These are phyloP conservation scores for Tylopilus sp. DNA, from an alignment of 1,284 basidiomycete species.

Conservation along the genomic window DNA sequence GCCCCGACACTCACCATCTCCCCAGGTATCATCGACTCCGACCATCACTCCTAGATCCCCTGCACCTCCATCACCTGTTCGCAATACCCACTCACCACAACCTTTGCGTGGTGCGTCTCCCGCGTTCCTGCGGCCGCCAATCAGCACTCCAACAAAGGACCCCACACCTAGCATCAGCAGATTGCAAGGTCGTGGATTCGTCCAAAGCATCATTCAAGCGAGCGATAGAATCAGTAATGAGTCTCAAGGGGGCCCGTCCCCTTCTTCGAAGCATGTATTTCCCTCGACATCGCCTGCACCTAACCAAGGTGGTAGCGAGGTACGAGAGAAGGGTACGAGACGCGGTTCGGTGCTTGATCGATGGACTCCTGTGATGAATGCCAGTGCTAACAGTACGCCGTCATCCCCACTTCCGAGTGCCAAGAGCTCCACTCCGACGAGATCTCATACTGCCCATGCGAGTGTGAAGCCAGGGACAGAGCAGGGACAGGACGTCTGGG, in stretches of 20 bases:
- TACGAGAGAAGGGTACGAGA: slow-evolving; percentile 34
- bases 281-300: slow-evolving; percentile 36
- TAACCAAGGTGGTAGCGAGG: slow-evolving; percentile 28
- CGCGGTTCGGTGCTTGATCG: slow-evolving; percentile 62
- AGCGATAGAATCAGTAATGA: slow-evolving; percentile 49
- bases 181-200: slow-evolving; percentile 78
- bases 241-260: slow-evolving; percentile 25
- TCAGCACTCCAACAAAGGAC: slow-evolving; percentile 48
- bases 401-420: slow-evolving; percentile 37
- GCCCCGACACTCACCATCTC: slow-evolving; percentile 22
- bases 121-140: slow-evolving; percentile 54
- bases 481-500: slow-evolving; percentile 22
- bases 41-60: slow-evolving; percentile 26
- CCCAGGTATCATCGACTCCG: slow-evolving; percentile 25
- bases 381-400: slow-evolving; percentile 21
- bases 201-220: slow-evolving; percentile 72
- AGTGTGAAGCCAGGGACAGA: slow-evolving; percentile 10
- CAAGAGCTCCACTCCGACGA: slow-evolving; percentile 31
- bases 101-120: slow-evolving; percentile 49
- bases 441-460: slow-evolving; percentile 15
- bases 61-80: slow-evolving; percentile 44
- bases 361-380: slow-evolving; percentile 47
- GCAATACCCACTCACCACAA: slow-evolving; percentile 48
- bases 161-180: slow-evolving; percentile 75
- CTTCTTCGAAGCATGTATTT: slow-evolving; percentile 21